Evolutionary conservation across 2,329 filamentous ascomycete species (phyloP).

Genomic region (Fonsecaea pedrosoi): DNA sequence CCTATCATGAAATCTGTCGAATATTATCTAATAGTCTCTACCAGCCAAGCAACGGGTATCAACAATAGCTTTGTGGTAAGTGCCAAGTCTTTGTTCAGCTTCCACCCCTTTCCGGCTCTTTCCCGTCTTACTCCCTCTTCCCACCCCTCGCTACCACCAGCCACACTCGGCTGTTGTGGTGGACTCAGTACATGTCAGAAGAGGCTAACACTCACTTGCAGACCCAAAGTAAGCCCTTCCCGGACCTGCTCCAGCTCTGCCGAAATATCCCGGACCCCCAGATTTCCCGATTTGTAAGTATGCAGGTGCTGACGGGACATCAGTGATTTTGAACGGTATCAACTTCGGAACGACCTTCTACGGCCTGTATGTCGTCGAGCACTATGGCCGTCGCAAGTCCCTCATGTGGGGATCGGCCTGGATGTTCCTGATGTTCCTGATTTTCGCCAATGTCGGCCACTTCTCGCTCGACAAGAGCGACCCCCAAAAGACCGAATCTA

Average conservation of each 20-base stretch:
- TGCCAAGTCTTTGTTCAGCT: neutral
- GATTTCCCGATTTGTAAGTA: neutral
- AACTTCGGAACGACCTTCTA: constrained; percentile 85
- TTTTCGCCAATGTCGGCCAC: constrained; percentile 65
- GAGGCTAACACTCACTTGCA: neutral
- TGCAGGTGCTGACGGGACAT: constrained; percentile 56
- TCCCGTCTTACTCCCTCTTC: neutral
- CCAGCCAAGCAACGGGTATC: constrained; percentile 62
- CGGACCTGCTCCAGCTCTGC: neutral
- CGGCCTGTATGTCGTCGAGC: constrained; percentile 86
- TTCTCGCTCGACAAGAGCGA: constrained; percentile 49
- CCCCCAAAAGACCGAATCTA: constrained; percentile 53
- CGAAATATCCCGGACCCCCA: neutral
- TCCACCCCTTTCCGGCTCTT: neutral
- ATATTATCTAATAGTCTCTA: neutral
- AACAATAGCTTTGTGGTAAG: constrained; percentile 70
- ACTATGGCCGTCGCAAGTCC: constrained; percentile 77
- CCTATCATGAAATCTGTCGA: neutral
- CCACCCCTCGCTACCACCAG: neutral
- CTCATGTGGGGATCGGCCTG: constrained; percentile 78
- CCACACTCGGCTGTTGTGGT: neutral
- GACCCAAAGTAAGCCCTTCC: constrained; percentile 1
- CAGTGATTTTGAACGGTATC: constrained; percentile 83
- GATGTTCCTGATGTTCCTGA: constrained; percentile 78
- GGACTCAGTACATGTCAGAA: neutral